Conservation (phyloP, 2,329 filamentous ascomycete species). For the Madurella fahalii region DNA sequence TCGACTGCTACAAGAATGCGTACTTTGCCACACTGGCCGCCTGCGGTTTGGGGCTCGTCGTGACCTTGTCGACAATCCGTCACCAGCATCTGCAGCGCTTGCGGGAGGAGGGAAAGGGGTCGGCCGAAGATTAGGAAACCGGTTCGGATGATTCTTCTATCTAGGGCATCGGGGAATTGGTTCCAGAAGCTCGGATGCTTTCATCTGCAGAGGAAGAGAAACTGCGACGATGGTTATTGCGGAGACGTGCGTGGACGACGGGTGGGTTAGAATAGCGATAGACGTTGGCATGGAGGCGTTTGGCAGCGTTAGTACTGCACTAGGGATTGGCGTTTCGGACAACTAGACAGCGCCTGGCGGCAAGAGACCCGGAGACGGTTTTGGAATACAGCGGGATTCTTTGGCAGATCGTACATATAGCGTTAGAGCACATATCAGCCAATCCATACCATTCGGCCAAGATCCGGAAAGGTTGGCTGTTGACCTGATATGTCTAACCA, state of each 20-base stretch:
- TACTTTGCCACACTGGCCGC: constrained; percentile 75
- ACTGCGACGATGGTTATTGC: background rate
- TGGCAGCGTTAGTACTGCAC: background rate
- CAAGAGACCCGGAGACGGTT: background rate
- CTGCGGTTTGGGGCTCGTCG: constrained; percentile 62
- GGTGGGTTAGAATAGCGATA: background rate
- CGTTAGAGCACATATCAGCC: no score
- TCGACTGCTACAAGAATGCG: constrained; percentile 75
- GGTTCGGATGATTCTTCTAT: background rate
- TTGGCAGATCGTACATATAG: no score
- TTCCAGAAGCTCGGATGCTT: background rate
- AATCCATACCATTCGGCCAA: no score
- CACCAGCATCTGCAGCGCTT: constrained; percentile 46
- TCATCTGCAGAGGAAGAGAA: background rate
- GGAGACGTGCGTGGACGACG: no score
- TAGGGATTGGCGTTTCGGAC: background rate
- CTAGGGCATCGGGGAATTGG: background rate
- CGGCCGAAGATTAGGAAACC: constrained; percentile 33
- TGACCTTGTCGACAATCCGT: constrained; percentile 68
- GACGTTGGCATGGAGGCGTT: background rate
- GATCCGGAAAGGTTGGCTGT: no score
- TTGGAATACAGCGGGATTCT: background rate
- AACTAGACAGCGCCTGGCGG: background rate
- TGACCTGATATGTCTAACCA: no score
- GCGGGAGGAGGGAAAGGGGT: constrained; percentile 36